A percentile compares a stretch with the other conserved stretches of the same genome.
These are phyloP conservation scores for Botryotinia globosa DNA, from an alignment of 2,329 filamentous ascomycete genomes.

Conservation along the genomic window DNA sequence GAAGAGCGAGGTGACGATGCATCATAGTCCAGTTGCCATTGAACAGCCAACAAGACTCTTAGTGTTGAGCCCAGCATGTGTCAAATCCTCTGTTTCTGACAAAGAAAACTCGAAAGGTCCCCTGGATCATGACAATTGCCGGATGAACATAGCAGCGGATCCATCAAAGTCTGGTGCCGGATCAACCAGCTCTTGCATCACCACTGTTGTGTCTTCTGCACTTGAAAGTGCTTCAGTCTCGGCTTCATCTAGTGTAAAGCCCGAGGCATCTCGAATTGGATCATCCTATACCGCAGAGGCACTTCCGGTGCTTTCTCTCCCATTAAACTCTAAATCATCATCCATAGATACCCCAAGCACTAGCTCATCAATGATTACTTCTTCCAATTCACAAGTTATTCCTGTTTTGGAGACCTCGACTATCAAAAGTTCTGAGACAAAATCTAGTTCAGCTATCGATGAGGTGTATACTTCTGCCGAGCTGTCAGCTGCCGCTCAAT, in stretches of 20 bases:
- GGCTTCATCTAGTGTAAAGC: neutral
- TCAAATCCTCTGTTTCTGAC: neutral
- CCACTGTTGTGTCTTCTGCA: neutral
- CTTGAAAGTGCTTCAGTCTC: too few species aligned
- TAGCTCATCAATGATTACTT: neutral
- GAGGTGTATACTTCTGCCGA: neutral
- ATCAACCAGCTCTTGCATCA: too few species aligned
- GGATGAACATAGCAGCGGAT: too few species aligned
- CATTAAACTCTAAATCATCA: too few species aligned
- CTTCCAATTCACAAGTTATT: neutral
- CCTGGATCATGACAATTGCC: neutral
- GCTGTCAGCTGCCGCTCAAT: too few species aligned
- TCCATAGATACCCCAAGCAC: neutral
- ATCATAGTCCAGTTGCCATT: too few species aligned
- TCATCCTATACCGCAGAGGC: neutral
- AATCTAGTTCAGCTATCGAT: neutral
- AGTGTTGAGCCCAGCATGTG: too few species aligned
- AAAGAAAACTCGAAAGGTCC: neutral
- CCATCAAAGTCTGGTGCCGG: too few species aligned
- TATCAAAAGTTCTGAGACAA: neutral
- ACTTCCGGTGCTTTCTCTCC: too few species aligned
- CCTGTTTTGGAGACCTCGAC: neutral
- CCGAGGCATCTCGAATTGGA: neutral
- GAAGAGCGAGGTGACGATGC: too few species aligned
- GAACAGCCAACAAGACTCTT: neutral